Percentiles rank a stretch among this genome's conserved stretches.
Conservation (phyloP, 768 basidiomycete species). For the Dictyophora rubrovolvata region DNA sequence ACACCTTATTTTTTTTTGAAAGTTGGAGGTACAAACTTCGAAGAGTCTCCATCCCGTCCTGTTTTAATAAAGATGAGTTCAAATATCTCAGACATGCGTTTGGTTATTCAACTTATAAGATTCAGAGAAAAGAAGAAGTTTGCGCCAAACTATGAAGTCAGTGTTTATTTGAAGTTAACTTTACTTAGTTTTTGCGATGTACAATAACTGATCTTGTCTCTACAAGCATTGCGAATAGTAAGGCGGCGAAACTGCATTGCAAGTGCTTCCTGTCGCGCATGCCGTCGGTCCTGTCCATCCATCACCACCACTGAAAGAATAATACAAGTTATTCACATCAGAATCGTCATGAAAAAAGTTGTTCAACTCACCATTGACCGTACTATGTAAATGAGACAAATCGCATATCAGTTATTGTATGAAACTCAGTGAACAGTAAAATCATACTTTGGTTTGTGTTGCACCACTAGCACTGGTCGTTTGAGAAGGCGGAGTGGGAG, state of each 20-base stretch:
- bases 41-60: too few relatives aligned
- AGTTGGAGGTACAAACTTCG: too few relatives aligned
- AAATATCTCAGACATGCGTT: too few relatives aligned
- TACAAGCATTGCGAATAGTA: background rate
- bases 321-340: background rate
- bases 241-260: background rate
- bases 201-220: too few relatives aligned
- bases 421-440: background rate
- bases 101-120: too few relatives aligned
- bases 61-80: too few relatives aligned
- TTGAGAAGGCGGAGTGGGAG: background rate
- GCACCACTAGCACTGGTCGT: background rate
- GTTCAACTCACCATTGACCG: background rate
- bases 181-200: too few relatives aligned
- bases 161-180: too few relatives aligned
- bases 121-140: too few relatives aligned
- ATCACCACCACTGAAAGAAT: background rate
- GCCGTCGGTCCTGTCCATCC: background rate
- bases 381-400: background rate
- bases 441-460: background rate
- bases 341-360: background rate
- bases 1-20: too few relatives aligned
- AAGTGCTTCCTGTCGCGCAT: background rate
- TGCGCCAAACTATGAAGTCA: too few relatives aligned
- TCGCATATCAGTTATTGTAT: background rate